A percentile compares a stretch with the other conserved stretches of the same genome.
These are phyloP conservation scores for Russula emetica DNA, from an alignment of 768 basidiomycete species.

Conservation along the genomic window DNA sequence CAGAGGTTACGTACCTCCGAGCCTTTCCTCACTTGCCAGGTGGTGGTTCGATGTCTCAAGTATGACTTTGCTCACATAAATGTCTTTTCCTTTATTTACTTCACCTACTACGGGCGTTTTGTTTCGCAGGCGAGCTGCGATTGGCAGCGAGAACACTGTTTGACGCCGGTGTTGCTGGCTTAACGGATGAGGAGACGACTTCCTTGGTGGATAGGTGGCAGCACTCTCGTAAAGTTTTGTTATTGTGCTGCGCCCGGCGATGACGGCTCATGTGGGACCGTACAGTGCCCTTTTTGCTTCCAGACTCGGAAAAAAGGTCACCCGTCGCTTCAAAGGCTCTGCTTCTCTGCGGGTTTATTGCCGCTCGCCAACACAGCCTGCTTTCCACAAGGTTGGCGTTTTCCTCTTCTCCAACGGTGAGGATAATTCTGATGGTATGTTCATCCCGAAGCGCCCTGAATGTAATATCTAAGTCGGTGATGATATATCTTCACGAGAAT, in stretches of 20 bases:
- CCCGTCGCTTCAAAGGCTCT: constrained; percentile 62
- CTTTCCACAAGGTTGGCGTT: constrained; percentile 65
- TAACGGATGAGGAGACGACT: constrained; percentile 65
- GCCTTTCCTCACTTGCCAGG: constrained; percentile 64
- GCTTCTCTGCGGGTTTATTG: constrained; percentile 78
- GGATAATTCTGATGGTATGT: not conserved
- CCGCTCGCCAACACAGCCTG: constrained; percentile 72
- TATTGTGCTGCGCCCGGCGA: constrained; percentile 10
- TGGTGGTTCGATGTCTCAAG: constrained; percentile 75
- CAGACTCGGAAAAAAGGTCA: constrained; percentile 56
- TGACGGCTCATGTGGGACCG: constrained; percentile 11
- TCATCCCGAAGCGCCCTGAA: constrained; percentile 57
- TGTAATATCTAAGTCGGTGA: constrained; percentile 81
- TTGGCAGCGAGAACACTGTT: constrained; percentile 75
- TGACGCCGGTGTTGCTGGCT: constrained; percentile 61
- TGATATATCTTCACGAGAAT: constrained; percentile 71
- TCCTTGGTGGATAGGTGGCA: constrained; percentile 59
- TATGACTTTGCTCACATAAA: constrained; percentile 35
- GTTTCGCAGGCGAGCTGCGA: constrained; percentile 59
- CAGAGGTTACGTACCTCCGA: constrained; percentile 57
- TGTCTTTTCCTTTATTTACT: constrained; percentile 12
- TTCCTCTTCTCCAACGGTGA: constrained; percentile 16
- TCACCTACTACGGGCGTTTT: not conserved
- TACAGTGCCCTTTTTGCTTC: constrained; percentile 59
- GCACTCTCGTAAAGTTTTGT: constrained; percentile 47